Percentiles rank a stretch among this genome's conserved stretches.
Conservation (phyloP, 1,284 basidiomycete species). For the Coniferiporia weirii region DNA sequence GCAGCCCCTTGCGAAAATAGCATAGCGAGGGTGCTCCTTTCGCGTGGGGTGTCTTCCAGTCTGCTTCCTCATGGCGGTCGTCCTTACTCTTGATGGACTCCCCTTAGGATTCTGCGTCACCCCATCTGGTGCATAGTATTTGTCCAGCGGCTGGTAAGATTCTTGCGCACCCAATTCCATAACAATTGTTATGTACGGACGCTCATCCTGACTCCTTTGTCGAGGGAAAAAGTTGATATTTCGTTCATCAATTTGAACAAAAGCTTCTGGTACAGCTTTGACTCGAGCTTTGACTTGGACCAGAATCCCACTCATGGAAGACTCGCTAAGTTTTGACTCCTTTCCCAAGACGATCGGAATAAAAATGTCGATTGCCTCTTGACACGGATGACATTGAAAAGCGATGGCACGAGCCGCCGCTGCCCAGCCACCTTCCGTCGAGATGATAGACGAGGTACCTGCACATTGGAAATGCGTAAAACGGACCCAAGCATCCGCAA, state of each 20-base stretch:
- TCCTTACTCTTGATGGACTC: not conserved
- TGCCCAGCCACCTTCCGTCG: not conserved
- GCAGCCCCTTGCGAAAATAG: constrained; percentile 1
- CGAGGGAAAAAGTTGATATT: not conserved
- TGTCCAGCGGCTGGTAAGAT: not conserved
- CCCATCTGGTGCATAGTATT: not conserved
- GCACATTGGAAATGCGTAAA: constrained; percentile 7
- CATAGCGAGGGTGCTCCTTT: not conserved
- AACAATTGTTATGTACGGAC: constrained; percentile 1
- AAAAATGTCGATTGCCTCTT: not conserved
- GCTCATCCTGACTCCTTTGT: not conserved
- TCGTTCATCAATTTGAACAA: not conserved
- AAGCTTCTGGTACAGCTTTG: not conserved
- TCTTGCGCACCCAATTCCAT: not conserved
- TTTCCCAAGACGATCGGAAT: not conserved
- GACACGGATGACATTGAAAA: not conserved
- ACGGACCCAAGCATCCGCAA: not conserved
- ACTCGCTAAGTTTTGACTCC: not conserved
- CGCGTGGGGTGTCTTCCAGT: not conserved
- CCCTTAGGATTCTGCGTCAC: not conserved
- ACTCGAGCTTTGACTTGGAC: not conserved
- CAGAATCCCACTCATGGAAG: not conserved
- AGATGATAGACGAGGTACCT: not conserved
- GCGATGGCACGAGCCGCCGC: constrained; percentile 1
- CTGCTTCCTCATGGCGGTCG: not conserved